phyloP scores from a whole-genome alignment of 139 green algal species.

The Auxenochlorella pyrenoidosa region DNA sequence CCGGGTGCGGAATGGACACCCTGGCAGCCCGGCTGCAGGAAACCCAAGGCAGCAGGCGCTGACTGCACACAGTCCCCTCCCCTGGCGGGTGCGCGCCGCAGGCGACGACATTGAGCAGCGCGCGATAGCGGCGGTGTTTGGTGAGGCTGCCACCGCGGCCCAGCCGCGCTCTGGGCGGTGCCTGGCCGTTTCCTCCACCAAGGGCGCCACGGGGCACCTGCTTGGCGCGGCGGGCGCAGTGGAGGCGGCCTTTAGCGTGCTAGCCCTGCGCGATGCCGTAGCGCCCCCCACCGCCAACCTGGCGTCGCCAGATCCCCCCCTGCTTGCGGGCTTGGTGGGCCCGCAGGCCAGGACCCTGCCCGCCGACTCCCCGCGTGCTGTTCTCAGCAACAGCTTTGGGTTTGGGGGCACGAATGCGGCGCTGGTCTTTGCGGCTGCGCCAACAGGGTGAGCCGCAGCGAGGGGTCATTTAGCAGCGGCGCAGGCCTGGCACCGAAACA shows the following conservation, averaged over 20 bases:
- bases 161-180: not conserved
- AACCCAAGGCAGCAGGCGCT: not conserved
- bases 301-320: slow-evolving; percentile 56
- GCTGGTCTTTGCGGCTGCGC: slow-evolving; percentile 72
- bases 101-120: slow-evolving; percentile 82
- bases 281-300: slow-evolving; percentile 89
- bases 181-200: slow-evolving; percentile 84
- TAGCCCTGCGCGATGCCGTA: slow-evolving; percentile 71
- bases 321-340: slow-evolving; percentile 58
- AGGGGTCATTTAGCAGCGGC: not conserved
- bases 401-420: slow-evolving; percentile 95
- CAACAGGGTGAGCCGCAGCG: not conserved
- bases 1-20: too few species aligned
- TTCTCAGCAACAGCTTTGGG: slow-evolving; percentile 94
- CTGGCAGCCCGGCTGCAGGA: not conserved
- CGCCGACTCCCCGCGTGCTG: slow-evolving; percentile 46
- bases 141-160: slow-evolving; percentile 9
- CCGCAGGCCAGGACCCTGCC: slow-evolving; percentile 16
- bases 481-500: too few species aligned
- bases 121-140: slow-evolving; percentile 84
- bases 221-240: slow-evolving; percentile 93
- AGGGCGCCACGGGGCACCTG: slow-evolving; percentile 92
- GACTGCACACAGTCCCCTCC: not conserved
- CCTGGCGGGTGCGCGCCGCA: slow-evolving; percentile 21
- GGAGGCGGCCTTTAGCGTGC: slow-evolving; percentile 78